Evolutionary conservation across 2,329 filamentous ascomycete species (phyloP).

Genomic region (Neofusicoccum sp.): DNA sequence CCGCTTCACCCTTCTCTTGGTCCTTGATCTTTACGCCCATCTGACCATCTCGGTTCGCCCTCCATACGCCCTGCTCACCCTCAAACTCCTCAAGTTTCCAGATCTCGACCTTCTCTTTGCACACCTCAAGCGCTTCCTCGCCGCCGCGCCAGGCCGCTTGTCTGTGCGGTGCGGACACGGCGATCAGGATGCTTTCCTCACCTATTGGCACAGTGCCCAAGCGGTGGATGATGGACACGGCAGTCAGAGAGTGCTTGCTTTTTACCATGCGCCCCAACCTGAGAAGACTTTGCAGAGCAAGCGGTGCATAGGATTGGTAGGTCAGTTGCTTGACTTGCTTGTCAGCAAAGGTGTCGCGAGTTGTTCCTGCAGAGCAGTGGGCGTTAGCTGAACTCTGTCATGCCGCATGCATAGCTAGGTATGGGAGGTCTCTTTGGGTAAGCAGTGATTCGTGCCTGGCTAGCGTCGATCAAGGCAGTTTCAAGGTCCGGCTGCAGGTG

Average conservation of each 20-base stretch:
- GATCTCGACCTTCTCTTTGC: slow-evolving; percentile 85
- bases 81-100: slow-evolving; percentile 93
- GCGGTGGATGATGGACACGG: slow-evolving; percentile 78
- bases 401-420: too few species aligned
- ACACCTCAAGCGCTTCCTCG: slow-evolving; percentile 83
- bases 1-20: not conserved
- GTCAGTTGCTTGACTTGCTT: slow-evolving; percentile 71
- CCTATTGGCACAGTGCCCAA: slow-evolving; percentile 81
- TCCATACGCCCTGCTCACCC: slow-evolving; percentile 76
- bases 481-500: not conserved
- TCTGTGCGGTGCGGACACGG: slow-evolving; percentile 79
- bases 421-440: not conserved
- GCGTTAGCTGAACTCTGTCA: slow-evolving; percentile 1
- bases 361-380: slow-evolving; percentile 58
- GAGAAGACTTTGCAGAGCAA: slow-evolving; percentile 68
- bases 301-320: slow-evolving; percentile 71
- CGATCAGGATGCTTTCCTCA: slow-evolving; percentile 92
- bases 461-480: not conserved
- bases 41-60: slow-evolving; percentile 77
- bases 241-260: slow-evolving; percentile 63
- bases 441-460: not conserved
- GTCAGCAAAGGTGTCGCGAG: slow-evolving; percentile 69
- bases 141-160: slow-evolving; percentile 83
- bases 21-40: slow-evolving; percentile 51
- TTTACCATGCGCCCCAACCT: slow-evolving; percentile 59